phyloP scores from a whole-genome alignment of 139 green algal species.

The Prasinococcaceae sp. region DNA sequence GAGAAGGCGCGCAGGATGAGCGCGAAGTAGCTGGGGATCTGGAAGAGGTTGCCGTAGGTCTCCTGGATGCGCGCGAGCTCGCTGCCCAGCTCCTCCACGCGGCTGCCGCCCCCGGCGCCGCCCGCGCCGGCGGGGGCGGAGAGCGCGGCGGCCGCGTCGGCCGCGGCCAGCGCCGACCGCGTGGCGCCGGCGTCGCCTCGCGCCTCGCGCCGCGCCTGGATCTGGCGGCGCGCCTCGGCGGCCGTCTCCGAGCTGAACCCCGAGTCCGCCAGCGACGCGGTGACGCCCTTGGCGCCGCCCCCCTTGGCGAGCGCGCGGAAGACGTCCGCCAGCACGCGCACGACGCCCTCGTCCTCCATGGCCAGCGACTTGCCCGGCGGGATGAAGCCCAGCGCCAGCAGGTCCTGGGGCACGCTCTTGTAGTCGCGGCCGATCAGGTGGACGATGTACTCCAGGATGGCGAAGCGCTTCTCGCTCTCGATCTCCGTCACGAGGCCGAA shows the following conservation, averaged over 20 bases:
- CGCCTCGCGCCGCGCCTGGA: no score
- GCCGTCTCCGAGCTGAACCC: no score
- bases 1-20: conserved; percentile 40
- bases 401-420: conserved; percentile 52
- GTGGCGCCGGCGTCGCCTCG: no score
- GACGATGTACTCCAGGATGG: conserved; percentile 83
- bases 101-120: background rate
- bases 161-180: no score
- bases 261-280: no score
- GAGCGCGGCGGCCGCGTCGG: no score
- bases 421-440: conserved; percentile 75
- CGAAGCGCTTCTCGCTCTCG: conserved; percentile 53
- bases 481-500: conserved; percentile 41
- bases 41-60: conserved; percentile 31
- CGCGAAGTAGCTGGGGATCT: conserved; percentile 28
- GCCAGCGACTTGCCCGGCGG: conserved; percentile 23
- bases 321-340: background rate
- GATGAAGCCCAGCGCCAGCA: conserved; percentile 81
- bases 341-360: conserved; percentile 3
- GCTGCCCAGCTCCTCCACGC: conserved; percentile 9
- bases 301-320: background rate
- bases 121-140: no score
- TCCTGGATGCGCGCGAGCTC: conserved; percentile 20
- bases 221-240: no score
- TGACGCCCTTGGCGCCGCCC: conserved; percentile 6